Conservation (phyloP, 169 alveolate species). For the Cryptosporidium bovis region DNA sequence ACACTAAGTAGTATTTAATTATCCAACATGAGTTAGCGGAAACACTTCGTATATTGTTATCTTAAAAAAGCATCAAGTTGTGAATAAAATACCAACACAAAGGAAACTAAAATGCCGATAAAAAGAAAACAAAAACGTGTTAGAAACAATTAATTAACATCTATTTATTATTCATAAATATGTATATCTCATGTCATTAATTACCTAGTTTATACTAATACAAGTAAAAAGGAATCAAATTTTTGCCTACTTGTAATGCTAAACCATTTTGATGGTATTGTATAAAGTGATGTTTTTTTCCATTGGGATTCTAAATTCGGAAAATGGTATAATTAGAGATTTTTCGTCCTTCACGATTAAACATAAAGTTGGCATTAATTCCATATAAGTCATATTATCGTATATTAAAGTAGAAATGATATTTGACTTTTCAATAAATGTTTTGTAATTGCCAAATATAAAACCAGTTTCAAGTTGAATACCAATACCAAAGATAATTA, state of each 20-base stretch:
- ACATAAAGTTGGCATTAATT: conserved; percentile 33
- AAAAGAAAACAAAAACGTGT: too few species aligned
- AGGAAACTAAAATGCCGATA: too few species aligned
- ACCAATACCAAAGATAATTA: conserved; percentile 49
- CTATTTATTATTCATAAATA: conserved; percentile 8
- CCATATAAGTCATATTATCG: conserved; percentile 69
- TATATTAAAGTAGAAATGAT: conserved; percentile 41
- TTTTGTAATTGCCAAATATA: conserved; percentile 14
- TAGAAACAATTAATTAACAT: conserved; percentile 1
- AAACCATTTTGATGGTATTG: conserved; percentile 32
- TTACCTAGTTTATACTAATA: neutral
- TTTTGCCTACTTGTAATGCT: neutral
- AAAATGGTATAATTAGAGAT: conserved; percentile 52
- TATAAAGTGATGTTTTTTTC: conserved; percentile 37
- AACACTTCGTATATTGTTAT: too few species aligned
- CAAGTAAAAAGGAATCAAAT: neutral
- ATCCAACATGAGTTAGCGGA: too few species aligned
- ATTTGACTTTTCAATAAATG: conserved; percentile 40
- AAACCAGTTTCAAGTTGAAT: conserved; percentile 41
- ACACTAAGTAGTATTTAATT: too few species aligned
- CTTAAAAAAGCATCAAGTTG: too few species aligned
- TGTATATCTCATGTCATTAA: neutral
- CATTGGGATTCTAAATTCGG: conserved; percentile 49
- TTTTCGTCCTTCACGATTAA: conserved; percentile 27
- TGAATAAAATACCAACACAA: too few species aligned